phyloP scores from a whole-genome alignment of 148 eudicot genomes.

The Nepenthes gracilis region DNA sequence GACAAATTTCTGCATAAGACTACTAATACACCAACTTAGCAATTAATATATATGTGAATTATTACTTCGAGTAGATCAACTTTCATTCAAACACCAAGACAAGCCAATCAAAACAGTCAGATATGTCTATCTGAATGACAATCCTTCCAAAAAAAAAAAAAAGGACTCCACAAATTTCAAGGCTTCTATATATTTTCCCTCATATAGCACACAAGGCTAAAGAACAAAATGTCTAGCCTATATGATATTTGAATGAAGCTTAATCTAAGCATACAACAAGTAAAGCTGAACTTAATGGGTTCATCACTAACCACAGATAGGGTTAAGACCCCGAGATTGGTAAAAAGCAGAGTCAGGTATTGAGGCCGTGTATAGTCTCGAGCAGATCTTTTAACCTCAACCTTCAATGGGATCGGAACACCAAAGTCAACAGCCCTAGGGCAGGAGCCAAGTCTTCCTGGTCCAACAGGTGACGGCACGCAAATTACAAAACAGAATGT shows the following conservation, averaged over 20 bases:
- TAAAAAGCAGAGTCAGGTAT: constrained; percentile 78
- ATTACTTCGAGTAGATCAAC: no score
- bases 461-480: constrained; percentile 88
- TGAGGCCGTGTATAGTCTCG: constrained; percentile 96
- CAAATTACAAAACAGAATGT: constrained; percentile 49
- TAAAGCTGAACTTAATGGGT: constrained; percentile 67
- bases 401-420: constrained; percentile 89
- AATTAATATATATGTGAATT: no score
- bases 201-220: no score
- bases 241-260: background rate
- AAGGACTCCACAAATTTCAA: no score
- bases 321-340: constrained; percentile 82
- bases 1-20: no score
- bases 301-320: constrained; percentile 95
- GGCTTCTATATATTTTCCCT: no score
- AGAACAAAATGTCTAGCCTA: no score
- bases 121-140: no score
- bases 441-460: constrained; percentile 98
- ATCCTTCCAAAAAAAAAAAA: no score
- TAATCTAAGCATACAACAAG: constrained; percentile 15
- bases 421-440: constrained; percentile 92
- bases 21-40: no score
- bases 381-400: constrained; percentile 89
- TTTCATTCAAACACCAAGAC: no score
- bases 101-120: no score